A percentile compares a stretch with the other conserved stretches of the same genome.
Conservation (phyloP, 2,329 filamentous ascomycete species). For the Colletotrichum spaethianum region DNA sequence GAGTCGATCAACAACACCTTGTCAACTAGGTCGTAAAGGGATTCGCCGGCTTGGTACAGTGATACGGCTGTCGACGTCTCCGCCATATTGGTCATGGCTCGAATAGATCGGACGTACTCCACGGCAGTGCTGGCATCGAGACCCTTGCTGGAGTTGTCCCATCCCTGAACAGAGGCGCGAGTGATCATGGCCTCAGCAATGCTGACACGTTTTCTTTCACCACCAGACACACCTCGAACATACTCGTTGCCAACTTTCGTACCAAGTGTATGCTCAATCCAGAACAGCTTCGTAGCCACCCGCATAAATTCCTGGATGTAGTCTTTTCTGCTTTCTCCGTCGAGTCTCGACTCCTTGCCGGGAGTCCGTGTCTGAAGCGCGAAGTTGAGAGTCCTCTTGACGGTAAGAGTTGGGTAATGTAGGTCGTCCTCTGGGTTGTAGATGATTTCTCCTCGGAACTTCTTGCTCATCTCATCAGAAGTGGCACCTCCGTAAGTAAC, state of each 20-base stretch:
- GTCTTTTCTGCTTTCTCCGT: constrained; percentile 72
- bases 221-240: constrained; percentile 73
- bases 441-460: constrained; percentile 74
- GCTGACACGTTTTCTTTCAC: constrained; percentile 81
- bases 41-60: constrained; percentile 74
- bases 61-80: constrained; percentile 73
- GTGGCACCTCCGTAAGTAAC: constrained; percentile 72
- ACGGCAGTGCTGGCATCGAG: constrained; percentile 77
- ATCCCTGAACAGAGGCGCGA: constrained; percentile 75
- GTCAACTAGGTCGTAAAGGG: constrained; percentile 71
- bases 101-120: constrained; percentile 75
- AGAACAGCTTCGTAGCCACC: constrained; percentile 78
- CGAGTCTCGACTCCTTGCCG: constrained; percentile 64
- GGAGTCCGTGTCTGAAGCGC: constrained; percentile 74
- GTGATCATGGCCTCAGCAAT: constrained; percentile 79
- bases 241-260: constrained; percentile 80
- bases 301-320: constrained; percentile 67
- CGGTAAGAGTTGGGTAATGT: constrained; percentile 78
- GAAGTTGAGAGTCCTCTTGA: constrained; percentile 77
- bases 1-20: constrained; percentile 78
- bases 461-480: constrained; percentile 61
- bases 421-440: constrained; percentile 79
- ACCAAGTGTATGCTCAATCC: constrained; percentile 76
- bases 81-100: constrained; percentile 77
- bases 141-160: constrained; percentile 79